Evolutionary conservation across 768 basidiomycete genomes (phyloP).

Genomic region (Kwoniella dendrophila): DNA sequence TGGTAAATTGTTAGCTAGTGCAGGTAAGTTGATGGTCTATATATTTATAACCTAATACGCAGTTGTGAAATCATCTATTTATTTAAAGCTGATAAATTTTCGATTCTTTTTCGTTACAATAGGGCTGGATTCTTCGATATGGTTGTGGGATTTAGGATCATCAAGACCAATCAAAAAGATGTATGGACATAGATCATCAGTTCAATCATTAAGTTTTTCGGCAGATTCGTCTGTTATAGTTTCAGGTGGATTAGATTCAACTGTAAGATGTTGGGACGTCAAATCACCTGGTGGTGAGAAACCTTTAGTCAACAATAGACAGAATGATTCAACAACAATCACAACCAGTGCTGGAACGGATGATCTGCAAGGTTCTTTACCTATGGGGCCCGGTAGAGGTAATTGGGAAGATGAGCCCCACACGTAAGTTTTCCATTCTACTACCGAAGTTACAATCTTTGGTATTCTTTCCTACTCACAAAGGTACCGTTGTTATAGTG

Average conservation of each 20-base stretch:
- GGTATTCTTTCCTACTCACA: neutral
- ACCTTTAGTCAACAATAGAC: conserved; percentile 42
- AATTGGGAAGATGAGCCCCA: conserved; percentile 23
- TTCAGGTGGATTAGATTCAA: conserved; percentile 91
- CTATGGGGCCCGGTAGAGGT: conserved; percentile 24
- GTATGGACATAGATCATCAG: conserved; percentile 85
- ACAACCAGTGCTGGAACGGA: neutral
- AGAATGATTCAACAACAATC: conserved; percentile 1
- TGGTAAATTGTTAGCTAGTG: conserved; percentile 88
- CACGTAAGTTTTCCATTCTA: conserved; percentile 58
- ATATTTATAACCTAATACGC: conserved; percentile 1
- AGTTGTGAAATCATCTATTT: neutral
- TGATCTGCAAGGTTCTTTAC: conserved; percentile 17
- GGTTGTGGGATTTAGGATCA: conserved; percentile 95
- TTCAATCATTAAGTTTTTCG: conserved; percentile 88
- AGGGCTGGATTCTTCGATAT: conserved; percentile 75
- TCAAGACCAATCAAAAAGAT: conserved; percentile 94
- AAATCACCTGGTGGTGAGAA: conserved; percentile 70
- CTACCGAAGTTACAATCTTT: neutral
- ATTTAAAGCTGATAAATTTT: neutral
- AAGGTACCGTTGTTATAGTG: conserved; percentile 59
- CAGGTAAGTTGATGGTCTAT: conserved; percentile 61
- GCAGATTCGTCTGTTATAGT: conserved; percentile 87
- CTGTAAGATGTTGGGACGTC: conserved; percentile 98
- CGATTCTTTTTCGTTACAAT: conserved; percentile 44